These are phyloP conservation scores for Botrytis galanthina DNA, from an alignment of 2,329 filamentous ascomycete genomes.

Conservation along the genomic window DNA sequence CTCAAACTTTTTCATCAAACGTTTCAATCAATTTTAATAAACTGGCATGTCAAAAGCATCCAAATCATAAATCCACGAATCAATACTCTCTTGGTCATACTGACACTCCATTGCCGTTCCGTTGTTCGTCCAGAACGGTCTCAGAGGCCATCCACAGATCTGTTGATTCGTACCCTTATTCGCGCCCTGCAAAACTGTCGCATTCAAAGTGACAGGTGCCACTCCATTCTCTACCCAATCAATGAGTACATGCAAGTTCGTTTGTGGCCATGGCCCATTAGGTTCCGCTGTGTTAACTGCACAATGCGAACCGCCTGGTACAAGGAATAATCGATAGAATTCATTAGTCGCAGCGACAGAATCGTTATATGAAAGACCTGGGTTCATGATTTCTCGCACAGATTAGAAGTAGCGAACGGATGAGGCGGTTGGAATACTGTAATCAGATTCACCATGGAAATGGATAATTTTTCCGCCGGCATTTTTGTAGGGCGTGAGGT, in stretches of 20 bases:
- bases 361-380: conserved; percentile 41
- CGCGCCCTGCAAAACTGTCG: conserved; percentile 39
- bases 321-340: conserved; percentile 55
- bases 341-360: conserved; percentile 45
- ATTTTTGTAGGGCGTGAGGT: conserved; percentile 50
- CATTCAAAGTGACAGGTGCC: conserved; percentile 41
- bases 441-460: conserved; percentile 57
- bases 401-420: conserved; percentile 56
- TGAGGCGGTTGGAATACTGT: conserved; percentile 51
- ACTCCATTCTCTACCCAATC: conserved; percentile 63
- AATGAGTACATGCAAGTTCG: conserved; percentile 69
- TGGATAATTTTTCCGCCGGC: conserved; percentile 56
- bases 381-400: conserved; percentile 51
- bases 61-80: conserved; percentile 37
- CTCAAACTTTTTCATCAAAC: not conserved
- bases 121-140: conserved; percentile 35
- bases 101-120: conserved; percentile 35
- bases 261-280: conserved; percentile 41
- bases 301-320: conserved; percentile 55
- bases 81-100: conserved; percentile 32
- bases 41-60: conserved; percentile 26
- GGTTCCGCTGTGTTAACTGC: conserved; percentile 46
- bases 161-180: conserved; percentile 40
- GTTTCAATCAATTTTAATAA: conserved; percentile 14
- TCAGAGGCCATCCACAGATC: conserved; percentile 44